These are phyloP conservation scores for Pyrus hybrid DNA, from an alignment of 331 rosid species.

Conservation along the genomic window DNA sequence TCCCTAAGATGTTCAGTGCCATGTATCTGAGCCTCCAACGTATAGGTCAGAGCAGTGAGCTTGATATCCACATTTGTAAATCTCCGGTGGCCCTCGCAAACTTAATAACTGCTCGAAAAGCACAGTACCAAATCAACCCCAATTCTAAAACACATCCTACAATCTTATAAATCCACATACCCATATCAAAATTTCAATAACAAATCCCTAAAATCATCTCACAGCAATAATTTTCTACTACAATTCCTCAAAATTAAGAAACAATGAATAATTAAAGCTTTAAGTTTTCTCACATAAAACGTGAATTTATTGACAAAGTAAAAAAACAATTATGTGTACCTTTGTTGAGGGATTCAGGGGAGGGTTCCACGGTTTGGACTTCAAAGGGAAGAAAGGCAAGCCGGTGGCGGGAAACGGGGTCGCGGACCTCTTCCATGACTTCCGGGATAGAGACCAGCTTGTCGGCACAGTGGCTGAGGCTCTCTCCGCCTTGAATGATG, in stretches of 20 bases:
- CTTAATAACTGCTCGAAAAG: conserved; percentile 45
- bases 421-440: conserved; percentile 82
- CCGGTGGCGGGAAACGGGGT: conserved; percentile 84
- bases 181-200: background rate
- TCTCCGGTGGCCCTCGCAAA: conserved; percentile 95
- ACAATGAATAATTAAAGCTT: background rate
- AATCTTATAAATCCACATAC: background rate
- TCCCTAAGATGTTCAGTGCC: conserved; percentile 71
- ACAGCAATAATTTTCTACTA: background rate
- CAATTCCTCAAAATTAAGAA: background rate
- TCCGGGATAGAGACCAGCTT: conserved; percentile 65
- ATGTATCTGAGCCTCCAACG: conserved; percentile 76
- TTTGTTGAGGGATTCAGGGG: conserved; percentile 68
- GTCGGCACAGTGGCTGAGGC: conserved; percentile 52
- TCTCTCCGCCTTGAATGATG: conserved; percentile 64
- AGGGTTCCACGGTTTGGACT: conserved; percentile 71
- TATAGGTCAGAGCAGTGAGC: conserved; percentile 71
- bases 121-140: background rate
- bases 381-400: conserved; percentile 68
- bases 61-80: conserved; percentile 84
- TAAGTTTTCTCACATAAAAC: background rate
- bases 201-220: background rate
- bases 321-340: conserved; percentile 22
- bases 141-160: background rate
- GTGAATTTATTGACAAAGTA: background rate